Evolutionary conservation across 192 early-diverging fungal genomes (phyloP), one percentile per base, ranked within the genome.

Genomic region (Coemansia furcata): DNA sequence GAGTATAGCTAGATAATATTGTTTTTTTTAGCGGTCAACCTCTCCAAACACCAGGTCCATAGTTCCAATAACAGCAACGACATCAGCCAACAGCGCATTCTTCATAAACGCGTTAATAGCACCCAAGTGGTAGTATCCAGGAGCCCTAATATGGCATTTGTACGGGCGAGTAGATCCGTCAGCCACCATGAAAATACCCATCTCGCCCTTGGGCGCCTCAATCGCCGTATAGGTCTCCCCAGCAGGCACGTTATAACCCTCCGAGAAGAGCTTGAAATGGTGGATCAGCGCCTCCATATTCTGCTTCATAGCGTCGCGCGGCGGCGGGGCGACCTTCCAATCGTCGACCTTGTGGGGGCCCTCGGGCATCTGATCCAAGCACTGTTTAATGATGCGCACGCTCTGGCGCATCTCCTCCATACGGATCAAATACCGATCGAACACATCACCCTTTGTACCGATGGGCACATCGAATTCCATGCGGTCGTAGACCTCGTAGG

Each of bases 11-110:
- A 15, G 23, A 26, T 26, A 26, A 26, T 26, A 26, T 26, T 26
- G 23, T 26, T 26, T 26, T 26, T 26, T 26, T 87, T 90, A 93
- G 66, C 90, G 90, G 80, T 91, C 89, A 64, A 94, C 87, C 77
- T 94, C 89, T 84, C 96, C 96, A 87, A 99, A 99, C 86, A 99
- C 97, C 83, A 99, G 89, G 88, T 99, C 97, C 86, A 94, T 91
- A 35, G 97, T 99, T 80, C 95, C 97, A 76, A 99, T 94, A 73
- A 97, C 93, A 47, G 97, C 89, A 32, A 99, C 95, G 65, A 94
- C 92, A 84, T 98, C 97, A 21, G 97, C 94, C 76, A 99, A 84
- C 60, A 93, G 88, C 84, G 96, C 93, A 23, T 92, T 92, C 80
- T 90, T 89, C 76, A 91, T 87, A 85, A 99, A 94, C 68, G 90